Percentiles rank a stretch among this genome's conserved stretches.
These are phyloP conservation scores for Tephrocybe sp. DNA, from an alignment of 768 basidiomycete genomes.

Conservation along the genomic window DNA sequence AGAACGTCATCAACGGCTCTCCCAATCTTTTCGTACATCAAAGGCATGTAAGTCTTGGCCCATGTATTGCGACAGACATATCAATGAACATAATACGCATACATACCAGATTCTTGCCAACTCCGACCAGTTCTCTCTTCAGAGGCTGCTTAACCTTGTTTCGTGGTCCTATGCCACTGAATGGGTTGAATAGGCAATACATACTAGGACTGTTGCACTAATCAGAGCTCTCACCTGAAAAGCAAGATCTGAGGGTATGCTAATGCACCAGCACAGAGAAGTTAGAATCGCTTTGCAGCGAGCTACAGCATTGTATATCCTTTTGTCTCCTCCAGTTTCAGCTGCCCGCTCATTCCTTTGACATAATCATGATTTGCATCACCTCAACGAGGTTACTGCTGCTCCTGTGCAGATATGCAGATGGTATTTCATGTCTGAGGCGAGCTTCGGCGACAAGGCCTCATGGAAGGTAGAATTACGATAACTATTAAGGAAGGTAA, in stretches of 20 bases:
- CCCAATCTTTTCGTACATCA: too few relatives aligned
- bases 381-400: constrained; percentile 2
- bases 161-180: constrained; percentile 2
- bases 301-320: constrained; percentile 2
- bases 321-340: not conserved
- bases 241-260: constrained; percentile 11
- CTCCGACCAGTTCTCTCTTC: not conserved
- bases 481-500: not conserved
- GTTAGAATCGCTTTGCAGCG: constrained; percentile 8
- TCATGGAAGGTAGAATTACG: constrained; percentile 20
- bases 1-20: too few relatives aligned
- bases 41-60: too few relatives aligned
- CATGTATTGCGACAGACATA: too few relatives aligned
- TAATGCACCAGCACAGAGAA: constrained; percentile 8
- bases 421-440: not conserved
- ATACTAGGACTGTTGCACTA: too few relatives aligned
- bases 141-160: constrained; percentile 5
- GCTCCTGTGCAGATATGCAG: constrained; percentile 15
- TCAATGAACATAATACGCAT: not conserved
- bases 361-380: not conserved
- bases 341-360: not conserved
- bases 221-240: not conserved
- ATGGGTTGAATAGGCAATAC: not conserved
- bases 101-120: constrained; percentile 5
- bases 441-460: constrained; percentile 15